Evolutionary conservation across 75 land plant genomes (phyloP).

Genomic region (Pseudotsuga menziesii): DNA sequence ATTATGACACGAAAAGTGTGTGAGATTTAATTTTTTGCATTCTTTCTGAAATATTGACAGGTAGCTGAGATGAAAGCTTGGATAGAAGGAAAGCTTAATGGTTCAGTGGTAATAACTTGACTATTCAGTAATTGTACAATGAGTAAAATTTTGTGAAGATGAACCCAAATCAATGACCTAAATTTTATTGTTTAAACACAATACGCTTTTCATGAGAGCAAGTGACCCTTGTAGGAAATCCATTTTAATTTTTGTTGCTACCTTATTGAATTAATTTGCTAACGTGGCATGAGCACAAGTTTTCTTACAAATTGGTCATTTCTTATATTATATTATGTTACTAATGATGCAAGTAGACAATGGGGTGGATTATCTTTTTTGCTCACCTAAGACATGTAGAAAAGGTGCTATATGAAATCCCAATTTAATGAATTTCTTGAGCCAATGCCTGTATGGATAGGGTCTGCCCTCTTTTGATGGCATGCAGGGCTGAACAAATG

Average conservation of each 20-base stretch:
- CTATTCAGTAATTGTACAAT: neutral
- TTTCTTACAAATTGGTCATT: neutral
- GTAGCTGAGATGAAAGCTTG: constrained; percentile 7
- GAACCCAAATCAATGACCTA: neutral
- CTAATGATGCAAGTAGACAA: neutral
- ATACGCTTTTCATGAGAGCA: neutral
- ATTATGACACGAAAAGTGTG: neutral
- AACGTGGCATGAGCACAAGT: too few relatives aligned
- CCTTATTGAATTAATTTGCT: neutral
- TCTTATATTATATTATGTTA: neutral
- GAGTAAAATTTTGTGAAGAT: neutral
- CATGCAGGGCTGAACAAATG: too few relatives aligned
- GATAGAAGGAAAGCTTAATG: constrained; percentile 6
- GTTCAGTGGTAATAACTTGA: neutral
- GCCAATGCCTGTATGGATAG: too few relatives aligned
- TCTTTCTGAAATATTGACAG: neutral
- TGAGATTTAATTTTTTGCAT: neutral
- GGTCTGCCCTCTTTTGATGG: too few relatives aligned
- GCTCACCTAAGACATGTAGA: too few relatives aligned
- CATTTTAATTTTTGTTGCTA: neutral
- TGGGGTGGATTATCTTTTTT: too few relatives aligned
- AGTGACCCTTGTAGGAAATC: neutral
- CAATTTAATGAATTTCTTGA: too few relatives aligned
- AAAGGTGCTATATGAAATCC: too few relatives aligned
- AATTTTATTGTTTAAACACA: neutral